Evolutionary conservation across 805 yeast genomes (phyloP).

Genomic region (Hagleromyces aurorensis): DNA sequence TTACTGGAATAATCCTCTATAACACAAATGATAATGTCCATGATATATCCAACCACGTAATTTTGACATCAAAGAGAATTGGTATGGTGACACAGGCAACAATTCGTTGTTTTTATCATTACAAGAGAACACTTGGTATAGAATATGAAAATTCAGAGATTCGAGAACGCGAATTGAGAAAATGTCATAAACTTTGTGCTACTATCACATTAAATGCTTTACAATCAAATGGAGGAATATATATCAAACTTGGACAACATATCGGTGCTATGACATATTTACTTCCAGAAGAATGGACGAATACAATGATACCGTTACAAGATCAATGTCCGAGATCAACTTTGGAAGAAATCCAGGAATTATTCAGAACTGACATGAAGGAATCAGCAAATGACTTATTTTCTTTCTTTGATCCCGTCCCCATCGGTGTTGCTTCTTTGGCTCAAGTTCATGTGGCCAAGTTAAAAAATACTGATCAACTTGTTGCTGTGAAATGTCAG

Average conservation of each 20-base stretch:
- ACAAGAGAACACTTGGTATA: slow-evolving; percentile 46
- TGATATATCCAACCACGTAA: slow-evolving; percentile 18
- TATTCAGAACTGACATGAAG: slow-evolving; percentile 68
- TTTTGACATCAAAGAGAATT: slow-evolving; percentile 40
- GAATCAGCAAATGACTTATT: slow-evolving; percentile 53
- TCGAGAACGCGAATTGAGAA: slow-evolving; percentile 44
- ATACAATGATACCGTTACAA: slow-evolving; percentile 86
- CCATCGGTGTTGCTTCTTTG: slow-evolving; percentile 91
- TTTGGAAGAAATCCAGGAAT: slow-evolving; percentile 52
- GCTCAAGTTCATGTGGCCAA: slow-evolving; percentile 91
- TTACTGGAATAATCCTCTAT: slow-evolving; percentile 17
- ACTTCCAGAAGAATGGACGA: slow-evolving; percentile 91
- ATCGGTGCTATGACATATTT: slow-evolving; percentile 85
- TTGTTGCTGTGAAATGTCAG: slow-evolving; percentile 91
- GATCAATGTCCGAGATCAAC: slow-evolving; percentile 83
- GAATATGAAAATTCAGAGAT: slow-evolving; percentile 39
- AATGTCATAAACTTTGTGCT: slow-evolving; percentile 74
- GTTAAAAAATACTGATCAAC: slow-evolving; percentile 48
- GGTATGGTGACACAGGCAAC: slow-evolving; percentile 65
- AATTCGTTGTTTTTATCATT: slow-evolving; percentile 60
- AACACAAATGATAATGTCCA: slow-evolving; percentile 23
- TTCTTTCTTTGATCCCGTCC: slow-evolving; percentile 54
- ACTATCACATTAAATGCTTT: slow-evolving; percentile 68
- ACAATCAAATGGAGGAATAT: slow-evolving; percentile 84
- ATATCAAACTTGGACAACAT: slow-evolving; percentile 93